These are phyloP conservation scores for Cenchrus americanus DNA, from an alignment of 176 grass and related monocot genomes.

Conservation along the genomic window DNA sequence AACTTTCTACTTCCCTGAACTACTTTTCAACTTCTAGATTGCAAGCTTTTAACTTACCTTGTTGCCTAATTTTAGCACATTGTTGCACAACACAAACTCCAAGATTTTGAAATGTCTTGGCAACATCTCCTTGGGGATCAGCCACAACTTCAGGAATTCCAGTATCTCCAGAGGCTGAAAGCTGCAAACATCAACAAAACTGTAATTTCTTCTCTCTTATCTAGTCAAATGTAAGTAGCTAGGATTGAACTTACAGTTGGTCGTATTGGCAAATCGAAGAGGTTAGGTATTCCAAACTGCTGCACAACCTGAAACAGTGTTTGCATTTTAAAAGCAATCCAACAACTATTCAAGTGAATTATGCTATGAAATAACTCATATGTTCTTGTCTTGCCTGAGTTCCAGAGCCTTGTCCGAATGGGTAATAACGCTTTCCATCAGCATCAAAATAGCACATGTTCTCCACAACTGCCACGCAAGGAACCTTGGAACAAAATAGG, in stretches of 20 bases:
- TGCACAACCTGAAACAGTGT: slow-evolving; percentile 85
- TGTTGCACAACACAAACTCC: slow-evolving; percentile 98
- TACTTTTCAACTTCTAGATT: not conserved
- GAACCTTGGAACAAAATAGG: slow-evolving; percentile 65
- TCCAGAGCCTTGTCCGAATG: slow-evolving; percentile 94
- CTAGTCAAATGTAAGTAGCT: slow-evolving; percentile 6
- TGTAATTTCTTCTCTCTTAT: slow-evolving; percentile 12
- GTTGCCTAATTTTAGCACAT: slow-evolving; percentile 98
- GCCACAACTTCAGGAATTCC: slow-evolving; percentile 88
- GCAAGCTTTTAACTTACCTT: slow-evolving; percentile 60
- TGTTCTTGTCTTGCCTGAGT: slow-evolving; percentile 62
- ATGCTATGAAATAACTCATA: slow-evolving; percentile 5
- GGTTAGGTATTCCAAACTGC: slow-evolving; percentile 95
- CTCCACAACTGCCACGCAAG: slow-evolving; percentile 95
- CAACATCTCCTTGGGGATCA: slow-evolving; percentile 89
- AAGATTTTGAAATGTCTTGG: slow-evolving; percentile 93
- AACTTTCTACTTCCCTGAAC: not conserved
- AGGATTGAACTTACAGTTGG: slow-evolving; percentile 68
- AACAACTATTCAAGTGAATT: slow-evolving; percentile 41
- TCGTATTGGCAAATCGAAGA: slow-evolving; percentile 92
- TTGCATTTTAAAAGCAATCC: slow-evolving; percentile 18
- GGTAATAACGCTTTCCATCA: slow-evolving; percentile 84
- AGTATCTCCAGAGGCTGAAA: slow-evolving; percentile 93
- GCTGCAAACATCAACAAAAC: slow-evolving; percentile 55
- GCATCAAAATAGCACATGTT: slow-evolving; percentile 99